These are phyloP conservation scores for Pythium guiyangense DNA, from an alignment of 352 stramenopile genomes.

Conservation along the genomic window DNA sequence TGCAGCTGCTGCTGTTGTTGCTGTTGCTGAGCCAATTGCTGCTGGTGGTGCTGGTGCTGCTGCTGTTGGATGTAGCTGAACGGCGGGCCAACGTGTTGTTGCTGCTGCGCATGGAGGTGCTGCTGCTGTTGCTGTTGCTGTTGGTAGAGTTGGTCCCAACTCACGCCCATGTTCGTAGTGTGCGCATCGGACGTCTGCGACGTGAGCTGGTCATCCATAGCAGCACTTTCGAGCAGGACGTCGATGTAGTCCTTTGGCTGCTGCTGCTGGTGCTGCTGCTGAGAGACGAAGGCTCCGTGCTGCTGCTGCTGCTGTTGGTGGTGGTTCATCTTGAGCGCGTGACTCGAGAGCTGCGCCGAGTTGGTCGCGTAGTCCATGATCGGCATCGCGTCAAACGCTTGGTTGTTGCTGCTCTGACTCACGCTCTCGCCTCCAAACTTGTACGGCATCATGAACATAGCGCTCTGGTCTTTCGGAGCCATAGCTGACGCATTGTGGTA, in stretches of 20 bases:
- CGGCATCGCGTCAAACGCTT: slow-evolving; percentile 12
- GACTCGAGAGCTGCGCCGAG: slow-evolving; percentile 8
- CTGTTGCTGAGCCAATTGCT: background rate
- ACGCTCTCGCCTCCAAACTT: slow-evolving; percentile 23
- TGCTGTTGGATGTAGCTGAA: background rate
- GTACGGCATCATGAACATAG: slow-evolving; percentile 20
- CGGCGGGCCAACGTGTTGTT: background rate
- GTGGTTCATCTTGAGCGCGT: slow-evolving; percentile 17
- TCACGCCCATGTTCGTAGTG: slow-evolving; percentile 7
- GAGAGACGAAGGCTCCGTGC: background rate
- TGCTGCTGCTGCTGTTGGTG: slow-evolving; percentile 12
- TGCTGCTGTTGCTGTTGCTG: slow-evolving; percentile 7
- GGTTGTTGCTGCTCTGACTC: slow-evolving; percentile 4
- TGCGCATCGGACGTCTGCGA: slow-evolving; percentile 24
- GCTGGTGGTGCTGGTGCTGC: slow-evolving; percentile 4
- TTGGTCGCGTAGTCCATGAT: slow-evolving; percentile 26
- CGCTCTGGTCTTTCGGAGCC: too few relatives aligned
- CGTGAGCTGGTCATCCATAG: slow-evolving; percentile 40
- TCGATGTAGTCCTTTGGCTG: slow-evolving; percentile 51
- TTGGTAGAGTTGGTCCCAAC: slow-evolving; percentile 6
- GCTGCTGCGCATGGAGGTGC: slow-evolving; percentile 1
- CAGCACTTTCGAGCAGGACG: slow-evolving; percentile 51
- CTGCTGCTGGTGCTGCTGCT: slow-evolving; percentile 15
- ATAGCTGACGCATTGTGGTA: too few relatives aligned
- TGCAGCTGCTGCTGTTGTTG: slow-evolving; percentile 25